Base-by-base conservation (phyloP, 1,139 yeast genomes). In the Candida albicans region DNA sequence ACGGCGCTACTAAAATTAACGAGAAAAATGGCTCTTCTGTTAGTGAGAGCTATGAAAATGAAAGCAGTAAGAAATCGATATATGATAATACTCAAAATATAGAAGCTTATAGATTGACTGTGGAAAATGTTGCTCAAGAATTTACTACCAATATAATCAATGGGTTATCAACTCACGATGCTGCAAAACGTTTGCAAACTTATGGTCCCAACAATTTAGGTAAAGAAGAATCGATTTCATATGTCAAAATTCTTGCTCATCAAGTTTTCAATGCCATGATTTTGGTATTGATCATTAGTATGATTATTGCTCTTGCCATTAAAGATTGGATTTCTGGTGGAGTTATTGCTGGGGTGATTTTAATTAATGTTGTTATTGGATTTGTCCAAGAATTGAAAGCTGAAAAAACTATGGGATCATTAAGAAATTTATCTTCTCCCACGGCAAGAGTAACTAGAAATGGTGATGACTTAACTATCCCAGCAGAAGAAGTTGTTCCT, bases 281-380 rank as follows among this genome's bases (percentile, higher is more conserved):
- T 37, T 65, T 87, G 52, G 91, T 86, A 12, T 72, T 87, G 53
- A 65, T 85, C 40, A 83, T 85, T 42, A 83, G 93, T 26, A 82
- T 84, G 89, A 67, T 82, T 34, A 84, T 87, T 42, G 84, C 93
- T 2, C 74, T 86, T 40, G 91, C 87, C 12, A 84, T 87, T 52
- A 71, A 70, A 45, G 95, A 86, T 64, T 86, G 88, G 85, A 87
- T 86, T 46, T 82, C 90, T 4, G 95, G 91, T 42, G 95, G 95
- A 43, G 95, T 87, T 28, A 84, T 87, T 58, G 84, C 81, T 1
- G 84, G 80, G 42, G 93, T 87, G 26, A 82, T 86, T 29, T 65
- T 66, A 35, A 73, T 87, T 50, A 87, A 87, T 59, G 82, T 86
- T 39, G 65, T 67, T 25, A 85, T 87, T 39, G 95, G 95, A 1